phyloP scores from a whole-genome alignment of 495 filamentous ascomycete genomes.

The Elaphomyces granulatus region DNA sequence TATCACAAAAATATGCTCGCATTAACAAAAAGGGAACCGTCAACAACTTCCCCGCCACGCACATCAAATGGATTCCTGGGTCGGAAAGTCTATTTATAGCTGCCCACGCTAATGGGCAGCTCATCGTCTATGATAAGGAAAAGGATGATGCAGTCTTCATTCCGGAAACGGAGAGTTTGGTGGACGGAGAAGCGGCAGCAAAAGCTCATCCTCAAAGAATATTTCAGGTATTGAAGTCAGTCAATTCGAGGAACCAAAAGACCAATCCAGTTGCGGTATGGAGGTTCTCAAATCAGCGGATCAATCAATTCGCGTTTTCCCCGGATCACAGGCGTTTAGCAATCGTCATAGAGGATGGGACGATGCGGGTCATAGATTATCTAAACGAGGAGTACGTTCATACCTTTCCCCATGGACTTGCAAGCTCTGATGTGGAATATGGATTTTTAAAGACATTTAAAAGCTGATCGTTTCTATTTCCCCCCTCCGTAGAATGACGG shows the following conservation, averaged over 20 bases:
- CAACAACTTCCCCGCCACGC: constrained; percentile 66
- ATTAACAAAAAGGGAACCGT: constrained; percentile 95
- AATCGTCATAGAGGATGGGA: constrained; percentile 83
- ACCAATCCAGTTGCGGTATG: constrained; percentile 81
- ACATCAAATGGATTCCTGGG: constrained; percentile 84
- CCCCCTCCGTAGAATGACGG: constrained; percentile 51
- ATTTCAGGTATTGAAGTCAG: constrained; percentile 64
- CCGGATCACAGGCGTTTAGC: constrained; percentile 79
- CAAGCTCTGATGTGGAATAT: no score
- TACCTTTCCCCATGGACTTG: not conserved
- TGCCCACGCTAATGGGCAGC: constrained; percentile 81
- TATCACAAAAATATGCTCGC: constrained; percentile 87
- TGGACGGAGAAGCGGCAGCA: constrained; percentile 26
- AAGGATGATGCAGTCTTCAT: constrained; percentile 81
- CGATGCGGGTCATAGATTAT: constrained; percentile 79
- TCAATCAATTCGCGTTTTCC: constrained; percentile 81
- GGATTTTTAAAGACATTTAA: no score
- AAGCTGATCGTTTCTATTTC: no score
- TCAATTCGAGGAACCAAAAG: constrained; percentile 85
- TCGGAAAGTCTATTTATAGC: constrained; percentile 92
- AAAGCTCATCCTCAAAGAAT: constrained; percentile 30
- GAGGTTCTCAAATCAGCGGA: constrained; percentile 77
- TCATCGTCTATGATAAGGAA: constrained; percentile 96
- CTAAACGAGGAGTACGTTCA: constrained; percentile 77
- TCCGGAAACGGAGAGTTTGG: constrained; percentile 34